Base-by-base conservation (phyloP, 2,329 filamentous ascomycete genomes). In the Aspergillus sp. region DNA sequence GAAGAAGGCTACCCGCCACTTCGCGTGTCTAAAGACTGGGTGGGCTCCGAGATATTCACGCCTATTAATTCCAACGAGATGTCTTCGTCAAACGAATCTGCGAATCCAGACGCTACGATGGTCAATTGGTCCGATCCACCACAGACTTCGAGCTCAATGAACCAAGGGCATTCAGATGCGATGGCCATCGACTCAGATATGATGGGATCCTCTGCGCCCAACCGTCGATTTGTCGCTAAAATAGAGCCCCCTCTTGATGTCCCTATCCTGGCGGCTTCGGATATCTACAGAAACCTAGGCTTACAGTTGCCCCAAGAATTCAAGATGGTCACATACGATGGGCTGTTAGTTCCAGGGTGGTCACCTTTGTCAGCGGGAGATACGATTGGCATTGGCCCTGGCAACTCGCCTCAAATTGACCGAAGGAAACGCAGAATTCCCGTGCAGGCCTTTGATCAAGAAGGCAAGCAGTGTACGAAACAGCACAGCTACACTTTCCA, bases 1-100 rank as follows among this genome's bases (percentile, higher is more conserved):
- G 70, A 72, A 57, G 61, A 67, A 42, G 70, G 69, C 3, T 68
- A 68, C 43, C 70, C 70, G 2, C 67, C 68, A 6, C 61, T 72
- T 31, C 62, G 67, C 11, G 61, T 71, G 13, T 69, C 68, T 6
- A 69, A 69, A 49, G 60, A 70, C 19, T 73, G 70, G 70, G 54
- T 72, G 10, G 61, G 58, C 11, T 50, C 54, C 4, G 61, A 68
- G 10, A 53, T 62, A 7, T 59, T 72, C 26, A 62, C 60, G 12
- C 42, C 46, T 9, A 53, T 54, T 7, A 51, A 61, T 32, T 56
- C 48, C 7, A 56, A 53, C n/a, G 56, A 55, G n/a, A 42, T 51
- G 4, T 48, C 51, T 26, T 47, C 51, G 27, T 44, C 55, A n/a
- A 52, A 40, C 37, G 51, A 53, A 19, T 42, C 54, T 3, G 35